A percentile compares a stretch with the other conserved stretches of the same genome.
These are phyloP conservation scores for Ceratobasidium sp. DNA, from an alignment of 1,284 basidiomycete genomes.

Conservation along the genomic window DNA sequence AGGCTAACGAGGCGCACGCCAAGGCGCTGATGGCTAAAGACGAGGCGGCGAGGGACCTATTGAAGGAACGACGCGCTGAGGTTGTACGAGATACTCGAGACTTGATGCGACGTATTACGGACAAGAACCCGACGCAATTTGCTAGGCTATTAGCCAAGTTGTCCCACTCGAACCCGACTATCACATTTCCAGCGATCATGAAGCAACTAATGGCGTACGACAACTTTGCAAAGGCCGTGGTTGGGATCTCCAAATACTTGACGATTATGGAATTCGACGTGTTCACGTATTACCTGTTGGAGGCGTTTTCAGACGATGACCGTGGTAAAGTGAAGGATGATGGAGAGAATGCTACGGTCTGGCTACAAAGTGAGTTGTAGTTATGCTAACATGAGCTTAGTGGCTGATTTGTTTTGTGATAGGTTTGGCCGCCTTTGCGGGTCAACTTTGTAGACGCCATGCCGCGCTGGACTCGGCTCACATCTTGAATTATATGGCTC, in stretches of 20 bases:
- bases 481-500: conserved; percentile 87
- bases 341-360: conserved; percentile 89
- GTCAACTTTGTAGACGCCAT: conserved; percentile 82
- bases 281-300: conserved; percentile 85
- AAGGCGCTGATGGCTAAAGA: conserved; percentile 46
- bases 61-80: conserved; percentile 72
- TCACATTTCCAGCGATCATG: conserved; percentile 89
- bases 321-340: conserved; percentile 90
- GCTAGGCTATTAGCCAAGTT: conserved; percentile 92
- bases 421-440: conserved; percentile 92
- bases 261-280: conserved; percentile 95
- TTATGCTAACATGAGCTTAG: conserved; percentile 7
- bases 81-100: conserved; percentile 80
- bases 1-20: conserved; percentile 56
- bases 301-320: conserved; percentile 84
- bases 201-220: conserved; percentile 97
- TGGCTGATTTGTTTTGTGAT: conserved; percentile 40
- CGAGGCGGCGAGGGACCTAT: conserved; percentile 45
- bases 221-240: conserved; percentile 89
- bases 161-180: conserved; percentile 90
- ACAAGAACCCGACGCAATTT: conserved; percentile 67
- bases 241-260: conserved; percentile 88
- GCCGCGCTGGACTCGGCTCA: conserved; percentile 77
- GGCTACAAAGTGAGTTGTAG: conserved; percentile 84
- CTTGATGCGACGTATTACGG: conserved; percentile 80